phyloP scores from a whole-genome alignment of 1,284 basidiomycete genomes.

The Heterobasidion annosum region DNA sequence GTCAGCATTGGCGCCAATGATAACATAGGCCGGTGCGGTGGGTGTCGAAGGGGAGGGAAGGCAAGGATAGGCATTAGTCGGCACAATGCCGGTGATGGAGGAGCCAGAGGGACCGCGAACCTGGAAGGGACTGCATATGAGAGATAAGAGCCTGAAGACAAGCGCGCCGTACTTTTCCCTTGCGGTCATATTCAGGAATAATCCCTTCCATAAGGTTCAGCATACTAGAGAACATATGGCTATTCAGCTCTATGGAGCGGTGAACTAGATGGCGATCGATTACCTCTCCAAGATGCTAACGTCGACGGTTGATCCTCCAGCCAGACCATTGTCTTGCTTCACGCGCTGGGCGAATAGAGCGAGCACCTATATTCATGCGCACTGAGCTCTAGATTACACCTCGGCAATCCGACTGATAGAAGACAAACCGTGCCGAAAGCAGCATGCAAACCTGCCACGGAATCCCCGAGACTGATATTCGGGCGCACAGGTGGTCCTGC shows the following conservation, averaged over 20 bases:
- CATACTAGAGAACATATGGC: slow-evolving; percentile 34
- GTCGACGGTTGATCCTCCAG: slow-evolving; percentile 52
- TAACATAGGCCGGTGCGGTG: slow-evolving; percentile 40
- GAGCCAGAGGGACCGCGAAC: slow-evolving; percentile 64
- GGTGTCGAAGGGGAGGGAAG: slow-evolving; percentile 33
- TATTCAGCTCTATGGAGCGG: too few species aligned
- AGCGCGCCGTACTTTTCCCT: slow-evolving; percentile 36
- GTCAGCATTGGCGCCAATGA: slow-evolving; percentile 66
- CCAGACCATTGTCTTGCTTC: slow-evolving; percentile 24
- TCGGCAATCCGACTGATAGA: not conserved
- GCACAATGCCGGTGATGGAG: slow-evolving; percentile 64
- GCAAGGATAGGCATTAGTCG: slow-evolving; percentile 65
- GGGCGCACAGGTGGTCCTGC: slow-evolving; percentile 57
- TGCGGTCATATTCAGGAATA: slow-evolving; percentile 67
- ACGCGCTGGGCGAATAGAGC: slow-evolving; percentile 54
- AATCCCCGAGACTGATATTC: slow-evolving; percentile 64
- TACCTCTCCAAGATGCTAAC: slow-evolving; percentile 68
- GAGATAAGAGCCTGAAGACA: not conserved
- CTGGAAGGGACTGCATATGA: slow-evolving; percentile 18
- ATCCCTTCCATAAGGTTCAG: slow-evolving; percentile 70
- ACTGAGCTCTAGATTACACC: not conserved
- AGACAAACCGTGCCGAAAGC: slow-evolving; percentile 57
- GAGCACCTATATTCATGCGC: slow-evolving; percentile 39
- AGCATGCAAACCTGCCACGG: slow-evolving; percentile 60
- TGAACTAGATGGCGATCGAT: not conserved